Evolutionary conservation across 495 filamentous ascomycete species (phyloP), one percentile per base, ranked within the genome.

Genomic region (Aspergillus diversus): DNA sequence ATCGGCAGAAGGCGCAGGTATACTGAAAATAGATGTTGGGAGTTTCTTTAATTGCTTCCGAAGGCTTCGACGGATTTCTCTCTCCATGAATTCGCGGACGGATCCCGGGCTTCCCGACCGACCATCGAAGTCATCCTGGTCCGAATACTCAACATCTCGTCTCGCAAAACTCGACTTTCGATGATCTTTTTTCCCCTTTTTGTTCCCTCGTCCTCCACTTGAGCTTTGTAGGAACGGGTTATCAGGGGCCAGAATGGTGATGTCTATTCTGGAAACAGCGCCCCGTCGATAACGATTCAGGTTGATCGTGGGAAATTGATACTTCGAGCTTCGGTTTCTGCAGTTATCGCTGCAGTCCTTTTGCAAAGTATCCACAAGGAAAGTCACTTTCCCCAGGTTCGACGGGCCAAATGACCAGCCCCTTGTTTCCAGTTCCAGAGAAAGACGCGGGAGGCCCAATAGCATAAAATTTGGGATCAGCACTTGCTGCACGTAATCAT

Each of bases 401-500:
- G 66, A 64, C 4, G 79, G 73, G 7, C 90, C 90, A 2, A 75
- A 74, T 51, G 80, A 81, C 91, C 91, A 95, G n/a, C 89, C 89
- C 13, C 91, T 81, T 35, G 70, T 78, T 35, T 83, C 74, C 5
- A 93, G 76, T 33, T 71, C 75, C 5, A 87, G 72, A 11, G 80
- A 77, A 32, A 93, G 78, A 4, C 59, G 64, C 12, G 87, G 81
- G 21, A 90, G 79, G 52, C 90, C 90, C 11, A 90, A 73, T 56
- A 73, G 80, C 35, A 83, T 73, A n/a, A 95, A 82, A 33, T 84
- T 83, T 0, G 91, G 92, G 4, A 89, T 73, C 11, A 96, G 77
- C 0, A 96, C 91, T 66, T 93, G 90, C 43, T 84, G 73, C 0
- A 92, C 71, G 69, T 96, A 96, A 68, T 96, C 92, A 75, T 83